Conservation (phyloP, 169 alveolate species). For the Hepatocystis sp. region DNA sequence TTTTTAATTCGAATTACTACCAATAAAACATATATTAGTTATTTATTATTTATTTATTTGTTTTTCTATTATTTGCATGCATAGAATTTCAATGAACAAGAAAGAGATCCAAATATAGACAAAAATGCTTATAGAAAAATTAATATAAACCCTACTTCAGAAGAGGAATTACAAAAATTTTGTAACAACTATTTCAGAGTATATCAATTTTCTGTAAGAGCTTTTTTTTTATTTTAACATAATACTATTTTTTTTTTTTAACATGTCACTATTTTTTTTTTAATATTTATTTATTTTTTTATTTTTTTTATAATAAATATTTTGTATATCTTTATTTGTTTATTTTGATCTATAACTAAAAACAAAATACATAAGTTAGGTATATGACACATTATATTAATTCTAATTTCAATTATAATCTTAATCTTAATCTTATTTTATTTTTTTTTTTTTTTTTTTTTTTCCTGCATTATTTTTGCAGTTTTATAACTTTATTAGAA, state of each 20-base stretch:
- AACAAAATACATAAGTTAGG: no score
- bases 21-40: no score
- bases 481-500: constrained; percentile 61
- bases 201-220: constrained; percentile 65
- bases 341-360: no score
- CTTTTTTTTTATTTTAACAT: background rate
- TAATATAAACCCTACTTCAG: constrained; percentile 73
- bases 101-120: no score
- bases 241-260: constrained; percentile 13
- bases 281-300: constrained; percentile 11
- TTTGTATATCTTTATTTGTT: background rate
- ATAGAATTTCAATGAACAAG: no score
- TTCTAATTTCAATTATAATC: no score
- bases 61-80: no score
- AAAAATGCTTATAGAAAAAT: constrained; percentile 70
- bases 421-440: no score
- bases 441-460: constrained; percentile 22
- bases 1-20: no score
- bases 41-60: no score
- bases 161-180: constrained; percentile 74
- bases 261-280: constrained; percentile 3
- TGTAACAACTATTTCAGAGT: constrained; percentile 71
- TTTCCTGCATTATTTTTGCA: background rate
- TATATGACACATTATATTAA: no score
- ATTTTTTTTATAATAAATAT: background rate